Evolutionary conservation across 768 basidiomycete species (phyloP), one percentile per base, ranked within the genome.

Genomic region (Termitomyces sp.): DNA sequence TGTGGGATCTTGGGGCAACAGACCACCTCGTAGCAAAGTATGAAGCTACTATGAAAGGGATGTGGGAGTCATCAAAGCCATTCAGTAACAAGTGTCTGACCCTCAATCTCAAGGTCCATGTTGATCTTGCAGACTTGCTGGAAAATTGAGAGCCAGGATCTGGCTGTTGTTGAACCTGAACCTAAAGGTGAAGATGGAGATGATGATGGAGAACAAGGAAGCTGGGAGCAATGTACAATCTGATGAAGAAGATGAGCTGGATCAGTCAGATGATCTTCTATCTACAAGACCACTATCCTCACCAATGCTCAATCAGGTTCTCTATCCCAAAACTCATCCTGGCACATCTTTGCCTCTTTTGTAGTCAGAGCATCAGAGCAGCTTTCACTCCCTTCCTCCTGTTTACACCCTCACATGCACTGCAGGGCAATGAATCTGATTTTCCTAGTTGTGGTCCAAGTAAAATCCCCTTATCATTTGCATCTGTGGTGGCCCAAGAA

Each of bases 261-360:
- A 50, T 27, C 25, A 3, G 16, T 38, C 49, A 11, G 49, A 37
- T n/a, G 35, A 50, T 38, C 35, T 27, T 34, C 25, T 35, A 8
- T 17, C 16, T 38, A 25, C 25, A 17, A 50, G 10, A 16, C n/a
- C 34, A 4, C 17, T 50, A 27, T 50, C 49, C 17, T 38, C 49
- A 37, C 49, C 49, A 11, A 21, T 11, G 16, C 17, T 10, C n/a
- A n/a, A n/a, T n/a, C n/a, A n/a, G n/a, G 69, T 3, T 64, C 54
- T n/a, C 65, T 77, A 50, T 70, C 74, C 54, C 80, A 74, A 51
- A 89, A 68, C 31, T 66, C 73, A 57, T 71, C 66, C n/a, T 50
- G 63, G 11, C 52, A 10, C 32, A 10, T 23, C 23, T 51, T 38
- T 12, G 9, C 25, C 27, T 40, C 27, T 38, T n/a, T 17, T 14